Evolutionary conservation across 1,284 basidiomycete genomes (phyloP).

Genomic region (Pyrrhoderma lamaoense): DNA sequence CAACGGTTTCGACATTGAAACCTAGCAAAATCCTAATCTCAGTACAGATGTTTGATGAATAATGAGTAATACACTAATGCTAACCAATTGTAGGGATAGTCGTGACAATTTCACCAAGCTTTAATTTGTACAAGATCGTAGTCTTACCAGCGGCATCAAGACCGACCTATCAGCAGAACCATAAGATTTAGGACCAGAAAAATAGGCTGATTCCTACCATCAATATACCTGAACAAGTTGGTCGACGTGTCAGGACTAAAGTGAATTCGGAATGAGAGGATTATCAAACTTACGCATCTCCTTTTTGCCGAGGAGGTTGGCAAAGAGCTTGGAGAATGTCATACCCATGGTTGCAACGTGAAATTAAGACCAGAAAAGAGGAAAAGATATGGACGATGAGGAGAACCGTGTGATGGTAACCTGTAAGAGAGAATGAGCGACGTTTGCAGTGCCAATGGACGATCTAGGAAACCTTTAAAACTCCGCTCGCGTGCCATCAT

Average conservation of each 20-base stretch:
- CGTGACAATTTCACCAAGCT: conserved; percentile 98
- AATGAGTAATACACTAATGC: too few species aligned
- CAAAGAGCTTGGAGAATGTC: conserved; percentile 74
- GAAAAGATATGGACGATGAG: conserved; percentile 6
- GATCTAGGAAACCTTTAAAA: conserved; percentile 13
- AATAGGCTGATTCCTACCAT: conserved; percentile 43
- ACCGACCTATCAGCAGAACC: conserved; percentile 54
- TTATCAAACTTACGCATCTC: conserved; percentile 85
- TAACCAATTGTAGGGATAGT: conserved; percentile 98
- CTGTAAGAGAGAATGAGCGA: conserved; percentile 11
- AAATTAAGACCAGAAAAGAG: conserved; percentile 9
- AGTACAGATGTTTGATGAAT: too few species aligned
- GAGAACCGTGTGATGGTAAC: conserved; percentile 11
- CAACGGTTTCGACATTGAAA: conserved; percentile 96
- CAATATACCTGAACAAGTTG: conserved; percentile 50
- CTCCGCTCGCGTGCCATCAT: conserved; percentile 10
- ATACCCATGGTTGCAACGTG: conserved; percentile 64
- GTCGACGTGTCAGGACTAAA: conserved; percentile 11
- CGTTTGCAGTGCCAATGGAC: conserved; percentile 4
- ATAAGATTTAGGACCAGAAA: conserved; percentile 15
- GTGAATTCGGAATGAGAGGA: background rate
- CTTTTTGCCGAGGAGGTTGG: conserved; percentile 94
- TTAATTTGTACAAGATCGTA: conserved; percentile 97
- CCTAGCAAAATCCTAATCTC: conserved; percentile 55
- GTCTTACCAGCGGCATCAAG: conserved; percentile 98